A percentile compares a stretch with the other conserved stretches of the same genome.
Evolutionary conservation across 352 stramenopile genomes (phyloP).

Genomic region (Phytophthora pini): DNA sequence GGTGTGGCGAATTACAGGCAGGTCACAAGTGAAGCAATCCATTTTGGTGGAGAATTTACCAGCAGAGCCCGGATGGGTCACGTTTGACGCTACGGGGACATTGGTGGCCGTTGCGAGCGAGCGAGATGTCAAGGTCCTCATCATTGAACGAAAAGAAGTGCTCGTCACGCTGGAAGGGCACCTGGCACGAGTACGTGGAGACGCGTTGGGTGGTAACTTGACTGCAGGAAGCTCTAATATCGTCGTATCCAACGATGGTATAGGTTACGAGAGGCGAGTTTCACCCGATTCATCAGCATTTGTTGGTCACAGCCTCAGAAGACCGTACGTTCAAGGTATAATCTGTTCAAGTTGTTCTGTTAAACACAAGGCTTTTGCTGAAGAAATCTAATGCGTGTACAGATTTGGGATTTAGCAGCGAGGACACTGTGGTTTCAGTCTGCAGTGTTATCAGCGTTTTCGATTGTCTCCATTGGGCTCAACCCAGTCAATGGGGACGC

Average conservation of each 20-base stretch:
- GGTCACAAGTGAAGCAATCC: constrained; percentile 33
- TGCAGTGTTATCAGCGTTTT: constrained; percentile 73
- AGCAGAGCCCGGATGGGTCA: constrained; percentile 50
- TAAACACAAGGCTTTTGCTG: background rate
- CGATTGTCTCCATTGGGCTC: constrained; percentile 68
- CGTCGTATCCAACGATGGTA: background rate
- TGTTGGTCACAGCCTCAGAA: constrained; percentile 79
- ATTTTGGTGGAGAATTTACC: constrained; percentile 52
- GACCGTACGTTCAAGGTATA: constrained; percentile 86
- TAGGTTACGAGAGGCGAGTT: constrained; percentile 81
- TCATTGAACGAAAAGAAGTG: constrained; percentile 59
- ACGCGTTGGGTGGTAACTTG: background rate
- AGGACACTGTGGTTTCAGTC: constrained; percentile 79
- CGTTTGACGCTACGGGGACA: constrained; percentile 72
- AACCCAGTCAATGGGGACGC: constrained; percentile 73
- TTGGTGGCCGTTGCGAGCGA: constrained; percentile 63
- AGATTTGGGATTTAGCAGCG: constrained; percentile 83
- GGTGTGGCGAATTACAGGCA: constrained; percentile 60
- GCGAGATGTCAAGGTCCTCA: constrained; percentile 59
- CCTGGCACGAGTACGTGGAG: constrained; percentile 50
- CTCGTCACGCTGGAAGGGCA: constrained; percentile 79
- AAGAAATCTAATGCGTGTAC: background rate
- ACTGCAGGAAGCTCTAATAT: background rate
- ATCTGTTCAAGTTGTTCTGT: background rate
- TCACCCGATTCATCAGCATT: constrained; percentile 68